These are phyloP conservation scores for Sarcodon sp. DNA, from an alignment of 768 basidiomycete genomes.

Conservation along the genomic window DNA sequence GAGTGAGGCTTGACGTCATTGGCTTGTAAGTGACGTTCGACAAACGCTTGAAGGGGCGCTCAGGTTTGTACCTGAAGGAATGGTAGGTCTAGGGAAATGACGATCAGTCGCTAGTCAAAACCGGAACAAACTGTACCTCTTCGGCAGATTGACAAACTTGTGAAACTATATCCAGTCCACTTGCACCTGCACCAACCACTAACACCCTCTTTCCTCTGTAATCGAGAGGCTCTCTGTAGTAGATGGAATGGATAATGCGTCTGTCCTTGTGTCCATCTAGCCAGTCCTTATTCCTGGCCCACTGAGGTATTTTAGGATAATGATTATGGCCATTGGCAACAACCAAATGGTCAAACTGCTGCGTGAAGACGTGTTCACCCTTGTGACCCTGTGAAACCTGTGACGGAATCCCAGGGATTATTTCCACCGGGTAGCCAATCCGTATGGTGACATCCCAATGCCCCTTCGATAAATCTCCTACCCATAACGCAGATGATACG, in stretches of 20 bases:
- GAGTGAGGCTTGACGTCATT: conserved; percentile 35
- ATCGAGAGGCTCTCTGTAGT: conserved; percentile 32
- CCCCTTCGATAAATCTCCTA: conserved; percentile 22
- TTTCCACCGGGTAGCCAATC: conserved; percentile 7
- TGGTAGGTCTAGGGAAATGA: conserved; percentile 17
- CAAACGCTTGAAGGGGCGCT: conserved; percentile 2
- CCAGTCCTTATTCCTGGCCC: conserved; percentile 38
- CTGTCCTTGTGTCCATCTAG: conserved; percentile 18
- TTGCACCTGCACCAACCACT: conserved; percentile 34
- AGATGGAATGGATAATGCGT: conserved; percentile 38
- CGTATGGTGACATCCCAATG: conserved; percentile 30
- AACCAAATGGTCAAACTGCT: conserved; percentile 37
- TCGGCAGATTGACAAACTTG: conserved; percentile 27
- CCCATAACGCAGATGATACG: conserved; percentile 30
- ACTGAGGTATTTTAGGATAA: conserved; percentile 30
- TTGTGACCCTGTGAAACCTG: neutral
- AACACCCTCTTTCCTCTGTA: conserved; percentile 31
- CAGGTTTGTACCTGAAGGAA: conserved; percentile 15
- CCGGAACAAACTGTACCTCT: conserved; percentile 18
- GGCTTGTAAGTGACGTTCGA: conserved; percentile 19
- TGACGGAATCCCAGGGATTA: conserved; percentile 7
- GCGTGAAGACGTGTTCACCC: neutral
- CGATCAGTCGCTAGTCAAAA: neutral
- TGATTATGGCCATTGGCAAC: conserved; percentile 46
- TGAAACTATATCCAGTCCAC: conserved; percentile 32